These are phyloP conservation scores for Gonapodya prolifera DNA, from an alignment of 192 early-diverging fungal species.

Conservation along the genomic window DNA sequence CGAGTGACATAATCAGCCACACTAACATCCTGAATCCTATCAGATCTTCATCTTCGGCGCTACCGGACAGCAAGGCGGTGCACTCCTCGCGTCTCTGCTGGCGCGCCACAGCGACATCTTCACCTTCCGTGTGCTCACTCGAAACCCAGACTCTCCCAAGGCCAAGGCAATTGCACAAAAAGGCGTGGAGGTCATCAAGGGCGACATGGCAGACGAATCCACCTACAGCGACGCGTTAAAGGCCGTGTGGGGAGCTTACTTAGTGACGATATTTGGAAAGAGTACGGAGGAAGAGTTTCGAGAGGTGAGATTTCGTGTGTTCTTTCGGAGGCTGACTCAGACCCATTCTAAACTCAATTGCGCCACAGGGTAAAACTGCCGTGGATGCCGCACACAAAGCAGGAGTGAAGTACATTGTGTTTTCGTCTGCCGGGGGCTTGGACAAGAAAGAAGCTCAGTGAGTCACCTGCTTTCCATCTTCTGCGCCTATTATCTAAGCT, in stretches of 20 bases:
- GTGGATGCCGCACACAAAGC: neutral
- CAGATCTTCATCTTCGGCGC: neutral
- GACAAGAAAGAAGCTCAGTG: neutral
- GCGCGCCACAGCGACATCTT: neutral
- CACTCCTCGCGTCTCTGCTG: neutral
- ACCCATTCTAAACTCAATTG: neutral
- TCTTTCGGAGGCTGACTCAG: too few relatives aligned
- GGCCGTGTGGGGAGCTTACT: neutral
- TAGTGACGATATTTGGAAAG: neutral
- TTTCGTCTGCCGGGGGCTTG: neutral
- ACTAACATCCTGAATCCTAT: too few relatives aligned
- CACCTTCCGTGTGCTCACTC: neutral
- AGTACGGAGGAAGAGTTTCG: neutral
- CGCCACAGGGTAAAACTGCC: neutral
- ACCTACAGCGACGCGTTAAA: neutral
- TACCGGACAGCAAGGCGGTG: neutral
- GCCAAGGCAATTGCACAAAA: neutral
- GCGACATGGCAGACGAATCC: neutral
- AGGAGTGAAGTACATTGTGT: neutral
- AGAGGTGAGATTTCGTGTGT: neutral
- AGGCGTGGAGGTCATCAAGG: neutral
- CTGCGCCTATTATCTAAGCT: too few relatives aligned
- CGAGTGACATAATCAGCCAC: too few relatives aligned
- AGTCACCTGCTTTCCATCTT: too few relatives aligned
- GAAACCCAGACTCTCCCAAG: neutral